These are phyloP conservation scores for Glomus cerebriforme DNA, from an alignment of 192 early-diverging fungal species.

Conservation along the genomic window DNA sequence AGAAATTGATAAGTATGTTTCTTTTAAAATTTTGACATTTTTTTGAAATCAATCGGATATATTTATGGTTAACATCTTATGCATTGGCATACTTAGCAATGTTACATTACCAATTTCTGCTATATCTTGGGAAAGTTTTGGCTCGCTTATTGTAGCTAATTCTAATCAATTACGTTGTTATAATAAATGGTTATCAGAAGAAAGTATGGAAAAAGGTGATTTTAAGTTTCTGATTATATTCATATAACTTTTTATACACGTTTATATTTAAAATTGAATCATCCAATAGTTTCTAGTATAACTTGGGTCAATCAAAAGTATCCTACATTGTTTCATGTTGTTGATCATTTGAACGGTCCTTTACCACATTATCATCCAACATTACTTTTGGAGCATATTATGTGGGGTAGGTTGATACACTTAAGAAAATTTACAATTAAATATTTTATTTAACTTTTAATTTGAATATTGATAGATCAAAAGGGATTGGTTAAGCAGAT, in stretches of 20 bases:
- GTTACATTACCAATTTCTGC: constrained; percentile 45
- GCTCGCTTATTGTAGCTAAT: constrained; percentile 61
- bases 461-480: constrained; percentile 47
- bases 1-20: constrained; percentile 49
- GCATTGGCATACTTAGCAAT: not conserved
- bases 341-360: constrained; percentile 57
- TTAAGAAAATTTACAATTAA: not conserved
- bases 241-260: constrained; percentile 10
- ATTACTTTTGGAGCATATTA: constrained; percentile 66
- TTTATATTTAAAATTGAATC: constrained; percentile 22
- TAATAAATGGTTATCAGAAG: constrained; percentile 66
- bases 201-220: constrained; percentile 44
- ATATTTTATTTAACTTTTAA: not conserved
- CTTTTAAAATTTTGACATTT: constrained; percentile 35
- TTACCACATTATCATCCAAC: constrained; percentile 77
- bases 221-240: constrained; percentile 18
- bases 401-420: constrained; percentile 59
- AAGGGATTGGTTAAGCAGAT: constrained; percentile 67
- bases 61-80: not conserved
- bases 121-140: constrained; percentile 56
- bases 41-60: not conserved
- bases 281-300: constrained; percentile 20
- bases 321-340: constrained; percentile 56
- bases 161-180: constrained; percentile 58
- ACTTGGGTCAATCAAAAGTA: constrained; percentile 33